A percentile compares a stretch with the other conserved stretches of the same genome.
Conservation (phyloP, 2,329 filamentous ascomycete species). For the Aspergillus pseudotamarii region DNA sequence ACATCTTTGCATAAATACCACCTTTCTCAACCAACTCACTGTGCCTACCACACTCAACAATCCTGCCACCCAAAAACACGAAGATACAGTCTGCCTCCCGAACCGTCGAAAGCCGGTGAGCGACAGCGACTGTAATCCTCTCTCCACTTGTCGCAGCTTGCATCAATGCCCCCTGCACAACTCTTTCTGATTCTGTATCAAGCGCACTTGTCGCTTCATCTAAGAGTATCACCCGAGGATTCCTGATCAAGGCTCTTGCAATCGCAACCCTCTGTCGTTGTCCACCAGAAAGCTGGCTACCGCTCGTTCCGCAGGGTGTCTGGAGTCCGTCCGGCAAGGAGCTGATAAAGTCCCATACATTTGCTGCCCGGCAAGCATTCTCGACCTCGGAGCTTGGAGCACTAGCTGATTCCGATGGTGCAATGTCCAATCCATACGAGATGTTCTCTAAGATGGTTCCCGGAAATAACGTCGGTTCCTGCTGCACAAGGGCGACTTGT, state of each 20-base stretch:
- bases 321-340: conserved; percentile 54
- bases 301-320: conserved; percentile 56
- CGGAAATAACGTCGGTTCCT: conserved; percentile 74
- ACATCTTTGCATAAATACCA: conserved; percentile 45
- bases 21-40: conserved; percentile 37
- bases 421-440: conserved; percentile 10
- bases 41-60: conserved; percentile 47
- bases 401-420: background rate
- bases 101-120: conserved; percentile 33
- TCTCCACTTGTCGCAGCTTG: conserved; percentile 27
- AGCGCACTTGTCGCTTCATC: conserved; percentile 40
- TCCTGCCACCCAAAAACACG: conserved; percentile 42
- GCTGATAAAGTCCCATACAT: conserved; percentile 54
- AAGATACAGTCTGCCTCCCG: conserved; percentile 76
- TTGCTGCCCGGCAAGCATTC: conserved; percentile 43
- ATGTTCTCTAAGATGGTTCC: conserved; percentile 72
- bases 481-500: conserved; percentile 70
- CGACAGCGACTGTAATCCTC: conserved; percentile 30
- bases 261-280: conserved; percentile 59
- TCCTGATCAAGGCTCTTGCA: conserved; percentile 54
- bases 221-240: conserved; percentile 54
- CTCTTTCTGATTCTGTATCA: conserved; percentile 50
- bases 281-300: conserved; percentile 56
- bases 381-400: conserved; percentile 34
- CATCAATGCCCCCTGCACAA: conserved; percentile 37